A percentile compares a stretch with the other conserved stretches of the same genome.
These are phyloP conservation scores for Lipomyces yamanashiensis DNA, from an alignment of 805 yeast species.

Conservation along the genomic window DNA sequence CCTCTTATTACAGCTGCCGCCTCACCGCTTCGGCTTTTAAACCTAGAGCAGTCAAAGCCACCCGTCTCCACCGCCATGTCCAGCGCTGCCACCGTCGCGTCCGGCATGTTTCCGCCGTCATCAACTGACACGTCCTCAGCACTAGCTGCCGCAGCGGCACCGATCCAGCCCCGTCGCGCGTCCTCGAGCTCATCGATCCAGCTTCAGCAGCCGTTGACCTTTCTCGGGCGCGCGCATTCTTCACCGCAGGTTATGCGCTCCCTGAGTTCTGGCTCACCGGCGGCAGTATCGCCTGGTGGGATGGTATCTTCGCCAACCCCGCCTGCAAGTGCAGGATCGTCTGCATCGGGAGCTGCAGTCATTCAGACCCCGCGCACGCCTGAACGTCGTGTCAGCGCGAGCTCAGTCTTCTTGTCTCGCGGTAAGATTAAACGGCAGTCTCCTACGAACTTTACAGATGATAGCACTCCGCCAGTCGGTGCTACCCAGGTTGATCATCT, in stretches of 20 bases:
- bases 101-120: constrained; percentile 5
- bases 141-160: background rate
- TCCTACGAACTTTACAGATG: constrained; percentile 28
- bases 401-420: constrained; percentile 1
- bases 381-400: constrained; percentile 8
- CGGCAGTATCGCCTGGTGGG: background rate
- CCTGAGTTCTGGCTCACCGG: background rate
- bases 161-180: constrained; percentile 8
- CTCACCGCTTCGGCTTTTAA: constrained; percentile 1
- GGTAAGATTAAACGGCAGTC: constrained; percentile 15
- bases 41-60: background rate
- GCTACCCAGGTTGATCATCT: constrained; percentile 82
- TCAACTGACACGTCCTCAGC: background rate
- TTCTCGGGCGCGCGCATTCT: constrained; percentile 7
- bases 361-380: constrained; percentile 5
- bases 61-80: background rate
- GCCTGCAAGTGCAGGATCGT: too few species aligned
- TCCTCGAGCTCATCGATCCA: constrained; percentile 9
- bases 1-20: background rate
- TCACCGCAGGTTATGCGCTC: constrained; percentile 12
- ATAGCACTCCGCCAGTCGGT: constrained; percentile 12
- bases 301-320: background rate
- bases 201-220: background rate
- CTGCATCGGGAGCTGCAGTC: too few species aligned
- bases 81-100: background rate